Percentiles rank a stretch among this genome's conserved stretches.
Evolutionary conservation across 495 filamentous ascomycete species (phyloP).

Genomic region (Aspergillus olivimuriae): DNA sequence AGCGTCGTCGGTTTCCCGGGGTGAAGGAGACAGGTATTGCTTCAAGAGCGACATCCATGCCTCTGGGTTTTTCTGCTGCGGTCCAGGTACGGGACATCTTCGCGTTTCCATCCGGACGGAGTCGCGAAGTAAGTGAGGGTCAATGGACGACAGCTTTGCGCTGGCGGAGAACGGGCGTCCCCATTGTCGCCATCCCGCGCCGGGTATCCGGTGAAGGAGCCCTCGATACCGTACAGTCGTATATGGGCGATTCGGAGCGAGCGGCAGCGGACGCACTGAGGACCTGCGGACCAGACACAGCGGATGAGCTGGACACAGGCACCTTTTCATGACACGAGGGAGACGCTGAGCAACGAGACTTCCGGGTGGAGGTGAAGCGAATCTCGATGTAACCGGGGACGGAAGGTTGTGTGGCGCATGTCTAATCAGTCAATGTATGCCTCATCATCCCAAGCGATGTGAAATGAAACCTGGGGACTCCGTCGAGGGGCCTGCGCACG

Average conservation of each 20-base stretch:
- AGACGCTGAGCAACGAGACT: constrained; percentile 21
- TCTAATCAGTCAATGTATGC: constrained; percentile 23
- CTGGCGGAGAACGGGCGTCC: constrained; percentile 14
- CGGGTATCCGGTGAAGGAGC: constrained; percentile 7
- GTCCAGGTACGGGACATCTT: constrained; percentile 8
- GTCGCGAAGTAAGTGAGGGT: constrained; percentile 3
- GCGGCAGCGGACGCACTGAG: constrained; percentile 4
- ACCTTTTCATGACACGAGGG: constrained; percentile 43
- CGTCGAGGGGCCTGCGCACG: background rate
- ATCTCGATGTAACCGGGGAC: constrained; percentile 25
- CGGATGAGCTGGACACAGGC: constrained; percentile 31
- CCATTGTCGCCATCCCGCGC: constrained; percentile 15
- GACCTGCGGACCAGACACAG: constrained; percentile 28
- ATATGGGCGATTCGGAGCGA: constrained; percentile 3
- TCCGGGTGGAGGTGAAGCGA: constrained; percentile 27
- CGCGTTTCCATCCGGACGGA: constrained; percentile 3
- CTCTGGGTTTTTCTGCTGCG: constrained; percentile 12
- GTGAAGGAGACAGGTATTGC: constrained; percentile 31
- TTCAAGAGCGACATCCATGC: constrained; percentile 42
- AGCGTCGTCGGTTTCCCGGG: constrained; percentile 19
- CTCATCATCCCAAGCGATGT: constrained; percentile 12
- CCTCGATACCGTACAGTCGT: background rate
- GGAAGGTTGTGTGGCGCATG: constrained; percentile 30
- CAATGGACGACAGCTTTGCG: constrained; percentile 3
- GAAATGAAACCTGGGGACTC: background rate